Evolutionary conservation across 257 asterid genomes (phyloP).

Genomic region (Ligustrum vulgare): DNA sequence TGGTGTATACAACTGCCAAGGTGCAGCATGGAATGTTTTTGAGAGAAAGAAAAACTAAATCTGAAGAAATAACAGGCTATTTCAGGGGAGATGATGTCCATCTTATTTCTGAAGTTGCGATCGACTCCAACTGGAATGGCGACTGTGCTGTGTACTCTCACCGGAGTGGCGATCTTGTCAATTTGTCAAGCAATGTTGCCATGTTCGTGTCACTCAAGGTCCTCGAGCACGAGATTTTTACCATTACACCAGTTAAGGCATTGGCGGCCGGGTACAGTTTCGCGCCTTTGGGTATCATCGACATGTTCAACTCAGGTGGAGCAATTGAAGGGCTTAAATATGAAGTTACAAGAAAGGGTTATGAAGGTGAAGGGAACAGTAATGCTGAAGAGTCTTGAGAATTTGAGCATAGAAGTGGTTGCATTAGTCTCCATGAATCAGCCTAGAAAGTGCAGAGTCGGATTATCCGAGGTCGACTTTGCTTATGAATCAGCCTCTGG

Average conservation of each 20-base stretch:
- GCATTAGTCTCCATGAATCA: constrained; percentile 48
- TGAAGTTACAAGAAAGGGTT: neutral
- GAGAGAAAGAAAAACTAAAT: neutral
- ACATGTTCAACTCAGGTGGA: neutral
- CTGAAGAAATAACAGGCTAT: neutral
- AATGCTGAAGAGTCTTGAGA: constrained; percentile 16
- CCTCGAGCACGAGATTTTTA: neutral
- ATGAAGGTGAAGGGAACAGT: neutral
- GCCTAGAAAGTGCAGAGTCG: constrained; percentile 50
- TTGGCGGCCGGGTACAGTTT: neutral
- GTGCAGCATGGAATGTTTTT: neutral
- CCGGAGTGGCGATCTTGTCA: neutral
- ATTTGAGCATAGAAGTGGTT: constrained; percentile 36
- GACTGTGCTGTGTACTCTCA: neutral
- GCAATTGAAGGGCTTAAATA: neutral
- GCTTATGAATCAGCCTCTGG: constrained; percentile 53
- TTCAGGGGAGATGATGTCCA: neutral
- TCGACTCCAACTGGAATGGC: neutral
- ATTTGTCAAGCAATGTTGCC: neutral
- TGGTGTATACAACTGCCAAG: neutral
- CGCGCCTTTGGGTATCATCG: neutral
- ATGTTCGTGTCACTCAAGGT: neutral
- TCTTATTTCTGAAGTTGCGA: neutral
- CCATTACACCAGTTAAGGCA: neutral
- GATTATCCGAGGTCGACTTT: constrained; percentile 44